Base-by-base conservation (phyloP, 2,329 filamentous ascomycete species). In the Neofusicoccum ribis region DNA sequence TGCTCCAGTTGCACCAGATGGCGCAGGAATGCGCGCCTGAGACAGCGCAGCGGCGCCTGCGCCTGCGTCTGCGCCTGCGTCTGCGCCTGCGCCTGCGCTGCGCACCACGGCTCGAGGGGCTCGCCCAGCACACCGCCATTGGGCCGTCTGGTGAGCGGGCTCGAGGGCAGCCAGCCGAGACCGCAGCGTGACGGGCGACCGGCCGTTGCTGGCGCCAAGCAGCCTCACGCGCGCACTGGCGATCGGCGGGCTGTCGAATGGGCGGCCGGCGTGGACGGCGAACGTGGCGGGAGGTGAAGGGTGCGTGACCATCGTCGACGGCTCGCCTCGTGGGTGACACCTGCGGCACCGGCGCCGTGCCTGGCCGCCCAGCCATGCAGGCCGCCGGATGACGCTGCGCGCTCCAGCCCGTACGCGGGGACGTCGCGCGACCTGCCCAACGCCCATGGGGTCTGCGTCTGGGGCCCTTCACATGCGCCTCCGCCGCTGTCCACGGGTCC, bases 281-380 rank as follows among this genome's bases (percentile, higher is more conserved):
- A 44, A 59, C 54, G 54, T 59, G 41, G 54, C 54, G 54, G 54
- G 54, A 59, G 54, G 56, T 60, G 41, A 37, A 47, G 56, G 56
- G 56, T 37, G 56, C 56, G 56, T 60, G 56, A 60, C 56, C 56
- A 37, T 15, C 8, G 36, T 17, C 14, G 51, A 15, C 52, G 54
- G 54, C 54, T 59, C 54, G 54, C 54, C 54, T 59, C 54, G 54
- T 47, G 56, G 31, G 56, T 23, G 31, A 60, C 56, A 47, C 56
- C 56, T 37, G 56, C 56, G 56, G 44, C 49, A 46, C 56, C 56
- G 56, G 56, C 56, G 56, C 56, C 31, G 56, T 47, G 15, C 37
- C 56, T 20, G 31, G 31, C 54, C 54, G 41, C 36, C 51, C 14
- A 31, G 15, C n/a, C 52, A 37, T 46, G 50, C 50, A 20, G 15